Base-by-base conservation (phyloP, 257 asterid species). In the Lantana camara region DNA sequence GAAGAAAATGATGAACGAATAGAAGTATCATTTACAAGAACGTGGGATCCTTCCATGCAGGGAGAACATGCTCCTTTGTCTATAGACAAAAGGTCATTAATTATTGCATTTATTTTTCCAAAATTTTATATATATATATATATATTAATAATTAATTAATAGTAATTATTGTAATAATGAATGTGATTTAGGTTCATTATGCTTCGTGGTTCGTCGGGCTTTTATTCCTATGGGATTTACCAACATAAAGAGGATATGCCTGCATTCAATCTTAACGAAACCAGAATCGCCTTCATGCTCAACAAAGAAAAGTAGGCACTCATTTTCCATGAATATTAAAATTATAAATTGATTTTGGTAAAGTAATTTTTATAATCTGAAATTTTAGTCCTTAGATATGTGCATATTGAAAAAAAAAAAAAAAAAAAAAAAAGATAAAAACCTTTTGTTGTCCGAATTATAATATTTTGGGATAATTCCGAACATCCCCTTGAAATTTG, bases 231-330 rank as follows among this genome's bases (percentile, higher is more conserved):
- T 6, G 86, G 77, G 5, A 75, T 83, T n/a, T 83, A 73, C 60
- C 77, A 80, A 37, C 90, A 79, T 54, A 35, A 52, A 15, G 77
- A 75, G 42, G 66, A 74, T 55, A 74, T 79, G 85, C 82, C 85
- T 13, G 85, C 75, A 45, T 83, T 83, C 79, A 66, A 72, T 63
- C 74, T 83, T 29, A 74, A 75, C 11, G 85, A 80, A 47, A 69
- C 89, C 32, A 79, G 86, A 56, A 83, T 83, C 0, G 89, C 80
- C 34, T 77, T 83, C 82, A 83, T 74, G 86, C 89, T 83, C 72
- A 72, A 64, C 38, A 75, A 68, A 50, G 59, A 77, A 29, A 83
- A 79, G 89, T 83, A 79, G 0, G 60, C 21, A 30, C 32, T 27
- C 32, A 5, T 27, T 27, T 27, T 5, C 32, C 32, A 27, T 27